These are phyloP conservation scores for Ceratocystis colombiana DNA, from an alignment of 2,329 filamentous ascomycete species.

Conservation along the genomic window DNA sequence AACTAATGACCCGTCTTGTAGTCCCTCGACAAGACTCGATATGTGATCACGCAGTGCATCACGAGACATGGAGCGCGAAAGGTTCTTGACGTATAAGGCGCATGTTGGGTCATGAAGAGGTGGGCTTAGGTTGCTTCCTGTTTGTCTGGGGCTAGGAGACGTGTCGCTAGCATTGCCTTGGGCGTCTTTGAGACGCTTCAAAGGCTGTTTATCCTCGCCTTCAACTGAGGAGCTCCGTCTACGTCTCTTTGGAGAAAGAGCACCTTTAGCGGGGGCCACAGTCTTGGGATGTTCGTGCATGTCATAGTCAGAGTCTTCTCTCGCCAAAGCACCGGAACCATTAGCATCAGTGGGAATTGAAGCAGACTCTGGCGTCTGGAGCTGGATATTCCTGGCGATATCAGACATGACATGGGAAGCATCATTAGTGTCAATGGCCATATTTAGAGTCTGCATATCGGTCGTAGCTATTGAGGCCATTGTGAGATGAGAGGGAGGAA, in stretches of 20 bases:
- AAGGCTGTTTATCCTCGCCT: not conserved
- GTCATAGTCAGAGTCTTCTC: not conserved
- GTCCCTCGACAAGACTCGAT: slow-evolving; percentile 53
- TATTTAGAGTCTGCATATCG: slow-evolving; percentile 1
- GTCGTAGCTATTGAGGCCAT: not conserved
- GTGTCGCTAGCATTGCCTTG: slow-evolving; percentile 35
- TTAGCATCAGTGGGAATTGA: not conserved
- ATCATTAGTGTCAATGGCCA: not conserved
- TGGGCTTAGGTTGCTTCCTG: not conserved
- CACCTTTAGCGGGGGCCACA: not conserved
- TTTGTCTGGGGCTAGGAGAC: slow-evolving; percentile 32
- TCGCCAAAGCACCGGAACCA: not conserved
- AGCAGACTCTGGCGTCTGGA: not conserved
- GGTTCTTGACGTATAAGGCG: slow-evolving; percentile 78
- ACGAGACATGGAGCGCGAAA: slow-evolving; percentile 76
- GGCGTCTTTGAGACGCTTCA: slow-evolving; percentile 29
- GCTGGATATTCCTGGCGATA: not conserved
- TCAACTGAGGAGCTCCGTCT: slow-evolving; percentile 13
- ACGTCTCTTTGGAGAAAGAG: slow-evolving; percentile 19
- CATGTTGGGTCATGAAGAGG: slow-evolving; percentile 62
- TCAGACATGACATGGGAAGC: not conserved
- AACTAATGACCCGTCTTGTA: slow-evolving; percentile 41
- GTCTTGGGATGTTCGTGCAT: not conserved
- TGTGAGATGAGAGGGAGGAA: not conserved
- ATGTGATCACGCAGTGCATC: slow-evolving; percentile 59